Conservation (phyloP, 2,329 filamentous ascomycete species). For the Fusarium sp. region DNA sequence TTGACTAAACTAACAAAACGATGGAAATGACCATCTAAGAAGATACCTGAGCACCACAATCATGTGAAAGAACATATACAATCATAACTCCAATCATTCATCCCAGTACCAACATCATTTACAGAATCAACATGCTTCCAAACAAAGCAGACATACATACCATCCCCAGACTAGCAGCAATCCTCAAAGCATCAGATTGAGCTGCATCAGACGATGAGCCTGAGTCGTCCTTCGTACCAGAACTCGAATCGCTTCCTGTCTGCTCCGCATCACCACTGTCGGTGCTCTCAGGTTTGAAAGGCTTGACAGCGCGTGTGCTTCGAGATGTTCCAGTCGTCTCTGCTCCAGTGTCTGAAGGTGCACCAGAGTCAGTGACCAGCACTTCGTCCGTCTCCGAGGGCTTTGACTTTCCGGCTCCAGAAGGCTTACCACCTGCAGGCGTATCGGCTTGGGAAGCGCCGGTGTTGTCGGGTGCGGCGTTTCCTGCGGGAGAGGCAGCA, state of each 20-base stretch:
- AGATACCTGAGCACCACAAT: conserved; percentile 3
- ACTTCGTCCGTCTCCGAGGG: conserved; percentile 5
- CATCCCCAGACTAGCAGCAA: conserved; percentile 13
- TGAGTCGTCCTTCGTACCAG: not conserved
- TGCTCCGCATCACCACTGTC: conserved; percentile 5
- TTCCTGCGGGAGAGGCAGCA: conserved; percentile 6
- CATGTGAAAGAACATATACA: conserved; percentile 1
- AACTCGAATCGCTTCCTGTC: conserved; percentile 1
- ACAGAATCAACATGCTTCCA: conserved; percentile 28
- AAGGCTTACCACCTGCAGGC: not conserved
- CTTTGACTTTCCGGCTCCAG: not conserved
- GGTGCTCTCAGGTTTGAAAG: conserved; percentile 19
- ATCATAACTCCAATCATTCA: not conserved
- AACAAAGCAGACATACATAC: conserved; percentile 27
- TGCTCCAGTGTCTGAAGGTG: not conserved
- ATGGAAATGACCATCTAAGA: not conserved
- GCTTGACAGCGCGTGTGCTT: conserved; percentile 22
- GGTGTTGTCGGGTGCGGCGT: conserved; percentile 3
- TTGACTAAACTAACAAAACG: not conserved
- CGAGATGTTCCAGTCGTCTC: not conserved
- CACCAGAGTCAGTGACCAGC: conserved; percentile 22
- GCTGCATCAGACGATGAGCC: not conserved
- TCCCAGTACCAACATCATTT: not conserved
- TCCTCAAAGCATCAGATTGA: conserved; percentile 12
- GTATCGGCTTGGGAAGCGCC: not conserved